Base-by-base conservation (phyloP, 306 rosid species). In the Acacia melanoxylon region DNA sequence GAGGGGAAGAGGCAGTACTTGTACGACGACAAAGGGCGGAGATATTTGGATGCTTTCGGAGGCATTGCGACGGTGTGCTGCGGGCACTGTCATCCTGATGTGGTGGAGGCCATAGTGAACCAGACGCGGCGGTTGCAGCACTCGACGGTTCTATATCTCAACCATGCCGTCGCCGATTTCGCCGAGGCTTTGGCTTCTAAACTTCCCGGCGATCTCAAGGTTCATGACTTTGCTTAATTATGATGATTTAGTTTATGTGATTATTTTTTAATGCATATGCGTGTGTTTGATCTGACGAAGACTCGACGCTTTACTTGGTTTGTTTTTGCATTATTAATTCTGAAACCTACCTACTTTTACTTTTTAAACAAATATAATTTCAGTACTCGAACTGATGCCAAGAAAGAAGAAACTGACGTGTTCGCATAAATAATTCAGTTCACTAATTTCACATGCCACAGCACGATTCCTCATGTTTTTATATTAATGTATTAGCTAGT, bases 81-180 rank as follows among this genome's bases (percentile, higher is more conserved):
- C 84, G 99, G 99, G 15, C 99, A 95, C 89, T 91, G 98, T 72
- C 99, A 95, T 77, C 98, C 98, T 44, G 98, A 95, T 68, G 98
- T 95, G 78, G 92, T 95, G 8, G 89, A 85, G 13, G 98, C 99
- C 3, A 89, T 95, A 22, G 86, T 93, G 25, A 85, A 85, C 74
- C 99, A 95, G 69, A 88, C 91, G 9, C 89, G 87, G 6, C 87
- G 88, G 42, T 68, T 95, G 35, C 99, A 95, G 51, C 99, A 95
- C 87, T 91, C 99, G 5, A 93, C 99, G 33, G 85, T 92, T 41
- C 91, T 95, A 5, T 95, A 95, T 73, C 94, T 95, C 67, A 95
- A 93, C 77, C 91, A 83, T 13, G 89, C 90, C 70, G 75, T 93
- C 78, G 77, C 91, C n/a, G 98, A 95, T 83, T 95, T 90, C 66